These are phyloP conservation scores for Umbelopsis isabellina DNA, from an alignment of 192 early-diverging fungal genomes.

Conservation along the genomic window DNA sequence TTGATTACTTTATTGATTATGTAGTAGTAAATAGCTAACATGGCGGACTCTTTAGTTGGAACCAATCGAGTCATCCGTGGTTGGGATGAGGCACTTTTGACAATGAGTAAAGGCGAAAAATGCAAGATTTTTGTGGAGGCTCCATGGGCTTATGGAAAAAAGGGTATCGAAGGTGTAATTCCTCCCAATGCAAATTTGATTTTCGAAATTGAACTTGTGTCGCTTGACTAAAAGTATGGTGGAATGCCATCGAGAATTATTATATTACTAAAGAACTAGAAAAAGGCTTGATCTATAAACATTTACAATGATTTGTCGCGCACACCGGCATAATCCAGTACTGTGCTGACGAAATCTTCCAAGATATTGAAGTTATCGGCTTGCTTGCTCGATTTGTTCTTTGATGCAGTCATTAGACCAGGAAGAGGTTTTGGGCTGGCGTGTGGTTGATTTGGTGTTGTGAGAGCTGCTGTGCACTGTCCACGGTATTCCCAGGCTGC, in stretches of 20 bases:
- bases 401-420: background rate
- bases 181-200: constrained; percentile 65
- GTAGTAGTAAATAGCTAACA: background rate
- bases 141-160: constrained; percentile 69
- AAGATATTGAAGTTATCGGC: constrained; percentile 13
- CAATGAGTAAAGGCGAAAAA: constrained; percentile 70
- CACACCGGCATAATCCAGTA: constrained; percentile 10
- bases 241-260: constrained; percentile 10
- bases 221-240: constrained; percentile 43
- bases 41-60: constrained; percentile 39
- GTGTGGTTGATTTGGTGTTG: background rate
- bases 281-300: constrained; percentile 16
- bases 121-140: constrained; percentile 61
- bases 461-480: background rate
- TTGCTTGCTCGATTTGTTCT: background rate
- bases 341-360: constrained; percentile 19
- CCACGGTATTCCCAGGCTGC: background rate
- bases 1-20: background rate
- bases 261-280: background rate
- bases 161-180: constrained; percentile 62
- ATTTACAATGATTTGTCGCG: constrained; percentile 14
- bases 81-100: constrained; percentile 73
- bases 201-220: constrained; percentile 65
- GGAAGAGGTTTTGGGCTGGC: background rate
- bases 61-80: constrained; percentile 63